Base-by-base conservation (phyloP, 257 asterid genomes). In the Linderniella brevidens region DNA sequence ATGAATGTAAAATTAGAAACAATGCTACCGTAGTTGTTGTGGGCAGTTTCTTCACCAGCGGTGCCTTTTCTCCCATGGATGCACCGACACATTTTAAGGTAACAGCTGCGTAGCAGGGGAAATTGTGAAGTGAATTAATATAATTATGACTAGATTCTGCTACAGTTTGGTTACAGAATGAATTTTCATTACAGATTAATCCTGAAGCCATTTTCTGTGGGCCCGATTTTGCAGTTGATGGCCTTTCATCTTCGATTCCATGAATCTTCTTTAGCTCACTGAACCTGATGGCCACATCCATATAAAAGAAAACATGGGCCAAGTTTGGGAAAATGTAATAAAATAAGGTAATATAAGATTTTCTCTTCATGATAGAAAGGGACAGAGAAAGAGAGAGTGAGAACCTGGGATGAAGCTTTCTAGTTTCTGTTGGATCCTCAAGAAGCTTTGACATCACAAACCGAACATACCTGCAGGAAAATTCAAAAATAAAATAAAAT, bases 191-290 rank as follows among this genome's bases (percentile, higher is more conserved):
- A 90, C 98, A 73, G 49, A 90, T 75, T 57, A 90, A 79, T 45
- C 96, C 87, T n/a, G 86, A 77, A 8, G 92, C 71, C 96, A 78
- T 71, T 61, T 79, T 90, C 50, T 81, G 94, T 49, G 94, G 87
- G 53, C 94, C 94, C 9, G 76, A 60, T 68, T 74, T 52, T 54
- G 78, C 93, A 32, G 50, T 55, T 58, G 78, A 59, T 15, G 77
- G 79, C 56, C 68, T 69, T 61, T 67, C 94, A 60, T 90, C 88
- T 37, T 81, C 98, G 49, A 90, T 74, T 50, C 93, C 94, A 38
- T 78, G 94, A 54, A 59, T 49, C 48, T 17, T 68, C 65, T 81
- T 85, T 37, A 90, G 98, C 77, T 81, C 96, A 4, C 58, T 40
- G 54, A 73, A 79, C 75, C 98, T 90, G 74, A 54, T 48, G 20